These are phyloP conservation scores for Diplosphaera chodatii DNA, from an alignment of 139 green algal species.

Conservation along the genomic window DNA sequence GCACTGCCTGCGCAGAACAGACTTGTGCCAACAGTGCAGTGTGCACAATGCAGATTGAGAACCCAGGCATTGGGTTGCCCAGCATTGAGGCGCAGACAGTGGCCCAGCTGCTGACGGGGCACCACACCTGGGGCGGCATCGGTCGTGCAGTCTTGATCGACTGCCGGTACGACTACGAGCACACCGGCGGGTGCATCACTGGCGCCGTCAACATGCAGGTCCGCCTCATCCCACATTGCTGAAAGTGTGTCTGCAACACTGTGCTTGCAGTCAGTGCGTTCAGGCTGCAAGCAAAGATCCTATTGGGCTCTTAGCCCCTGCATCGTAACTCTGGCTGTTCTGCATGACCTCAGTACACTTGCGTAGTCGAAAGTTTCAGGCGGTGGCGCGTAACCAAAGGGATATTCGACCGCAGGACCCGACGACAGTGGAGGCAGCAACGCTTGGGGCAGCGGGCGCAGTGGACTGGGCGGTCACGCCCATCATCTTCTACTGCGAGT, in stretches of 20 bases:
- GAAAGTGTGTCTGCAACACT: too few species aligned
- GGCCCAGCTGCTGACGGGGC: neutral
- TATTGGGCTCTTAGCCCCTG: too few species aligned
- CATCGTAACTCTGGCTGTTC: too few species aligned
- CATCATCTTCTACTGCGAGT: slow-evolving; percentile 14
- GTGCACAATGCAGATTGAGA: slow-evolving; percentile 7
- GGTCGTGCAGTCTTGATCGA: neutral
- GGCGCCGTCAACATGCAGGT: slow-evolving; percentile 8
- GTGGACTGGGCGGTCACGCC: neutral
- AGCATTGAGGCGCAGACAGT: slow-evolving; percentile 2
- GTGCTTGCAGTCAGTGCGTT: too few species aligned
- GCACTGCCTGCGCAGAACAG: neutral
- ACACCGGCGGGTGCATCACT: slow-evolving; percentile 6
- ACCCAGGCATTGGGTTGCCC: slow-evolving; percentile 9
- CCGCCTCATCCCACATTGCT: neutral
- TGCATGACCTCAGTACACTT: too few species aligned
- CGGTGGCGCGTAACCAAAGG: too few species aligned
- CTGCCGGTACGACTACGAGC: slow-evolving; percentile 10
- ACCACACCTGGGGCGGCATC: neutral
- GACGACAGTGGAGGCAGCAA: neutral
- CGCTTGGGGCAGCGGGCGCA: neutral
- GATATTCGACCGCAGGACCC: neutral
- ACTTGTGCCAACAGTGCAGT: too few species aligned
- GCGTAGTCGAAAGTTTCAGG: too few species aligned
- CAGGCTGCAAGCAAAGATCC: too few species aligned